Evolutionary conservation across 2,329 filamentous ascomycete species (phyloP), one percentile per base, ranked within the genome.

Genomic region (Pyrenochaeta sp.): DNA sequence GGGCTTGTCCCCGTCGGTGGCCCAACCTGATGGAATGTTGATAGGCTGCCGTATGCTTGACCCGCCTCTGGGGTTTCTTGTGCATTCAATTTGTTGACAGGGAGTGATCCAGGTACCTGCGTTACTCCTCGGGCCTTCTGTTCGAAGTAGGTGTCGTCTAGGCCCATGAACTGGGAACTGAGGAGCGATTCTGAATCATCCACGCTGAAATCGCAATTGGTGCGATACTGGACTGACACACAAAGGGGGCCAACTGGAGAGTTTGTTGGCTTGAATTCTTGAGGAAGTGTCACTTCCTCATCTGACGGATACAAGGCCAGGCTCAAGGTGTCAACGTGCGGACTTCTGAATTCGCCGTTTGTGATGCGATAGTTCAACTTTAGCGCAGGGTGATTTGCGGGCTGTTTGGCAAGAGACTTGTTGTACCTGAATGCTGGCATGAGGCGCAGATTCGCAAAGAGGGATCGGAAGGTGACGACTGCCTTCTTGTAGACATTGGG

Each of bases 401-500:
- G 87, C 63, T 87, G 86, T 77, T 93, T 94, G 22, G 87, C 86
- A 62, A 91, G 84, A 50, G 86, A 88, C 69, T 91, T 90, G 71
- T 90, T 88, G 71, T 96, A 90, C 79, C 90, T 96, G 89, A 91
- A 97, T 25, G 91, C 88, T 2, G 95, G 95, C 61, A 97, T 81
- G 61, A 97, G 86, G 68, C 91, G 90, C 40, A 92, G 87, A 53
- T 91, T 91, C 49, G 91, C 88, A 76, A 91, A 97, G 45, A 99
- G 84, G 1, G 93, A 93, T 59, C 95, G 87, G 79, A 98, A 97
- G 68, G 97, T 88, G 66, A 98, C 91, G 64, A 99, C 96, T 69
- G 91, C 92, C 80, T 96, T 95, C 81, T 99, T 99, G 84, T 99
- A 99, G 57, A 97, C 89, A 51, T 92, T 94, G 13, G 95, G 93